Percentiles rank a stretch among this genome's conserved stretches.
These are phyloP conservation scores for Olyra latifolia DNA, from an alignment of 176 grass and related monocot genomes.

Conservation along the genomic window DNA sequence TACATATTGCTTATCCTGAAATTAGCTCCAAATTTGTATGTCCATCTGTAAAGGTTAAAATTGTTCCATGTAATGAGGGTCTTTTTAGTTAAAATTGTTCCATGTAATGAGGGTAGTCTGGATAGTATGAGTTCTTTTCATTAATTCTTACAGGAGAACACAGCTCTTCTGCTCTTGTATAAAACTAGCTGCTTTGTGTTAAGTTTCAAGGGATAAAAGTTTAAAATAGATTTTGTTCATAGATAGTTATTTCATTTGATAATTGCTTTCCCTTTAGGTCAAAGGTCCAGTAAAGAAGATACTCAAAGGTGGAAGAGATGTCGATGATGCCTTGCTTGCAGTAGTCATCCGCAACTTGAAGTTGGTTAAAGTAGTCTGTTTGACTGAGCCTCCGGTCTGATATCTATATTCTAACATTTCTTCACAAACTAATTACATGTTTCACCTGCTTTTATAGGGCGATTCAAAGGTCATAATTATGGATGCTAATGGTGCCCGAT, in stretches of 20 bases:
- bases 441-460: constrained; percentile 47
- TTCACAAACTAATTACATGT: background rate
- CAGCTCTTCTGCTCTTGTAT: background rate
- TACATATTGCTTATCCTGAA: background rate
- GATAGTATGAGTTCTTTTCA: background rate
- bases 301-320: constrained; percentile 72
- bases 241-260: constrained; percentile 29
- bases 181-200: constrained; percentile 1
- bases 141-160: background rate
- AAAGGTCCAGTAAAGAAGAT: constrained; percentile 68
- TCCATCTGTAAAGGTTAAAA: background rate
- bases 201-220: background rate
- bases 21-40: background rate
- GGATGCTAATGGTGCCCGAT: constrained; percentile 76
- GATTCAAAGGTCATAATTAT: constrained; percentile 90
- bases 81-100: background rate
- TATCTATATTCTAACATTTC: constrained; percentile 4
- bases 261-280: constrained; percentile 43
- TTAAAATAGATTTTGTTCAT: background rate
- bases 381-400: constrained; percentile 20
- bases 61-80: background rate
- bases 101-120: background rate
- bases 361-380: constrained; percentile 66
- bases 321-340: constrained; percentile 79
- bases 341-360: constrained; percentile 93